Evolutionary conservation across 805 yeast genomes (phyloP).

Genomic region (Saccharomycopsis schoenii): DNA sequence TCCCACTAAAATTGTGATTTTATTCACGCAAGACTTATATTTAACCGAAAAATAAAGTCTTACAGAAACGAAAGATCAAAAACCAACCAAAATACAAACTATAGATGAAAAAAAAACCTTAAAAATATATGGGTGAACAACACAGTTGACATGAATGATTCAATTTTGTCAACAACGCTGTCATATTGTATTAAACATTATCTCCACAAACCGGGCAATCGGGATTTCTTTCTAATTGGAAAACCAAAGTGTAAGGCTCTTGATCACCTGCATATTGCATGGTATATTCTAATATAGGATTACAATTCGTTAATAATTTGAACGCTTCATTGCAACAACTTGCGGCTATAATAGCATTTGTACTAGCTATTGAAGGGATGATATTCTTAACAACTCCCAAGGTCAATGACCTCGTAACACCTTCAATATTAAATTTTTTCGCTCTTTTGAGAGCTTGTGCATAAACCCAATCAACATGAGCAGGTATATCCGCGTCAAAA

Average conservation of each 20-base stretch:
- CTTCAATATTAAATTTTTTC: conserved; percentile 51
- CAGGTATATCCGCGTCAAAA: conserved; percentile 61
- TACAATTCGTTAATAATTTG: conserved; percentile 62
- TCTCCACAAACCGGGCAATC: conserved; percentile 74
- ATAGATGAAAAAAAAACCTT: no score
- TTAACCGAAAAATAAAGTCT: no score
- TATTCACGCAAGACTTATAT: no score
- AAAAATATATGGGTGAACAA: neutral
- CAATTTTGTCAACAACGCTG: neutral
- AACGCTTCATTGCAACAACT: conserved; percentile 80
- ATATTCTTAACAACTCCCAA: conserved; percentile 86
- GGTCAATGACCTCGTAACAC: conserved; percentile 62
- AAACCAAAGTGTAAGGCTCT: conserved; percentile 67
- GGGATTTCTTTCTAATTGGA: conserved; percentile 46
- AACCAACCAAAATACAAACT: no score
- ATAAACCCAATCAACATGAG: conserved; percentile 56
- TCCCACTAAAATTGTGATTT: no score
- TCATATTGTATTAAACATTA: neutral
- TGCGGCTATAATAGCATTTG: conserved; percentile 88
- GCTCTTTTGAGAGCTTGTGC: conserved; percentile 52
- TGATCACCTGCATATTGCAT: conserved; percentile 83
- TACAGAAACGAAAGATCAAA: no score
- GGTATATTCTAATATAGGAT: conserved; percentile 61
- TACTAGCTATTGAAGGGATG: conserved; percentile 89
- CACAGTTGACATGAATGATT: neutral